These are phyloP conservation scores for Aspergillus sp. DNA, from an alignment of 2,329 filamentous ascomycete genomes.

Conservation along the genomic window DNA sequence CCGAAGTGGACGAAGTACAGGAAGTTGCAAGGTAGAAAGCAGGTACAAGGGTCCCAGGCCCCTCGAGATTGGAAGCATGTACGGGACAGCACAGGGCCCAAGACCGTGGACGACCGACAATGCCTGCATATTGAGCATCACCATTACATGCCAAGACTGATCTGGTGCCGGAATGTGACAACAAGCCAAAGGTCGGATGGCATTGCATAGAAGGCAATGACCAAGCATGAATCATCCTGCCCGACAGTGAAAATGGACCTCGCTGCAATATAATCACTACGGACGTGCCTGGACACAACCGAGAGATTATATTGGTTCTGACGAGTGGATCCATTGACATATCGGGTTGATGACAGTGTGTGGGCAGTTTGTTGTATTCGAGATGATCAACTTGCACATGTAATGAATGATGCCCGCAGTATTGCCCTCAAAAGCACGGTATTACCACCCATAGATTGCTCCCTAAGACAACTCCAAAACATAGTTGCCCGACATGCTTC, in stretches of 20 bases:
- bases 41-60: conserved; percentile 38
- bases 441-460: conserved; percentile 46
- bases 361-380: conserved; percentile 46
- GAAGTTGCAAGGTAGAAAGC: conserved; percentile 41
- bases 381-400: conserved; percentile 22
- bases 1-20: conserved; percentile 13
- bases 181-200: conserved; percentile 36
- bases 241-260: conserved; percentile 53
- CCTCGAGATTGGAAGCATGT: conserved; percentile 51
- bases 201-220: conserved; percentile 19
- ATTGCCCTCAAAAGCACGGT: conserved; percentile 1
- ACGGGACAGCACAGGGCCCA: conserved; percentile 45
- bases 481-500: conserved; percentile 54
- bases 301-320: conserved; percentile 51
- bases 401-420: conserved; percentile 17
- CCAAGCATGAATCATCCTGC: conserved; percentile 34
- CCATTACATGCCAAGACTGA: conserved; percentile 21
- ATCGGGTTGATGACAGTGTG: conserved; percentile 47
- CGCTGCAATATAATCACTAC: conserved; percentile 50
- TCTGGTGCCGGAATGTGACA: conserved; percentile 41
- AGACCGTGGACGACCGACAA: conserved; percentile 15
- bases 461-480: conserved; percentile 43
- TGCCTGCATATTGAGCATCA: conserved; percentile 21
- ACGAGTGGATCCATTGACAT: conserved; percentile 54
- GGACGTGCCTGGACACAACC: conserved; percentile 22